Conservation (phyloP, 306 rosid genomes). For the Cicer yamashitae region DNA sequence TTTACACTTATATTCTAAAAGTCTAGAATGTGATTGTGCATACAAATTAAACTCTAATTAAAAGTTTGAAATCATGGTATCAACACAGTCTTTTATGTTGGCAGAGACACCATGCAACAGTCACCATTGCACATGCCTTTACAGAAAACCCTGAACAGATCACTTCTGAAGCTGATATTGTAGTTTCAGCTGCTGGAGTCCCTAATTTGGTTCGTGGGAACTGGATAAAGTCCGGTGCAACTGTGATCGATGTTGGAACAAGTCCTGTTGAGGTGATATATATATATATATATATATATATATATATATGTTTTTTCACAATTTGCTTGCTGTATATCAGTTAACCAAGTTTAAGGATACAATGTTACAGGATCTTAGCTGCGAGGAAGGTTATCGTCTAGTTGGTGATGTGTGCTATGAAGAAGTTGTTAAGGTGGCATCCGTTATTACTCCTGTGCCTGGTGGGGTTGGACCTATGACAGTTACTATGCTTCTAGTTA, state of each 20-base stretch:
- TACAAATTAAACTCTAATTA: not conserved
- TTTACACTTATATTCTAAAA: not conserved
- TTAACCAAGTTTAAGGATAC: slow-evolving; percentile 9
- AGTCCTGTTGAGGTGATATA: slow-evolving; percentile 90
- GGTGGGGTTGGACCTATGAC: slow-evolving; percentile 98
- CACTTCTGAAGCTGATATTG: slow-evolving; percentile 81
- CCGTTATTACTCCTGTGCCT: slow-evolving; percentile 83
- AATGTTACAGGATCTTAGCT: slow-evolving; percentile 62
- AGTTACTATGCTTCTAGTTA: slow-evolving; percentile 80
- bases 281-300: too few species aligned
- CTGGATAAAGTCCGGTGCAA: slow-evolving; percentile 92
- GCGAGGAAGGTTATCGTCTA: slow-evolving; percentile 75
- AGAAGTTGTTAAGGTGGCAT: slow-evolving; percentile 77
- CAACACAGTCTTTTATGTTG: slow-evolving; percentile 16
- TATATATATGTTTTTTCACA: not conserved
- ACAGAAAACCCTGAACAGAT: slow-evolving; percentile 76
- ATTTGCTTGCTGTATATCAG: not conserved
- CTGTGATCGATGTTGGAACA: slow-evolving; percentile 84
- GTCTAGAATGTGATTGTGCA: not conserved
- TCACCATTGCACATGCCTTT: slow-evolving; percentile 73
- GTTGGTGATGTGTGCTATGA: slow-evolving; percentile 79
- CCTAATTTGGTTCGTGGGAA: slow-evolving; percentile 85
- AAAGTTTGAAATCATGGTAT: slow-evolving; percentile 15
- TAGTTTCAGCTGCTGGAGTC: slow-evolving; percentile 88
- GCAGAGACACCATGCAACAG: slow-evolving; percentile 96